Conservation (phyloP, 179 eudicot genomes). For the Amaranthus tricolor region DNA sequence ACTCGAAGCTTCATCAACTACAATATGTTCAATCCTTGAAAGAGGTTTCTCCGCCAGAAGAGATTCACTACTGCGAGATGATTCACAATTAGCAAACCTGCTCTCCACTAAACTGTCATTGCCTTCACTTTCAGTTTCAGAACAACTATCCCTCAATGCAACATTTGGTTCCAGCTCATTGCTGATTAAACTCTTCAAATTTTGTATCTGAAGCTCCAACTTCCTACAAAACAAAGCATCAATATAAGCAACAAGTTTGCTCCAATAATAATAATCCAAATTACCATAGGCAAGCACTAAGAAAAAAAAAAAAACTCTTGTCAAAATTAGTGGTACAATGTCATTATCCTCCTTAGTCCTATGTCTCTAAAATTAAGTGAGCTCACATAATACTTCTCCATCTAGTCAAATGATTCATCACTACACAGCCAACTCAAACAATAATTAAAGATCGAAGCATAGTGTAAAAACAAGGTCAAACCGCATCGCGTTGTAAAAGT, state of each 20-base stretch:
- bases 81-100: conserved; percentile 38
- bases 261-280: neutral
- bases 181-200: conserved; percentile 44
- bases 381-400: conserved; percentile 2
- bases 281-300: neutral
- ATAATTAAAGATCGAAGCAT: neutral
- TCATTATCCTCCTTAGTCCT: neutral
- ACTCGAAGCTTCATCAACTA: conserved; percentile 53
- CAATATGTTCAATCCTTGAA: conserved; percentile 33
- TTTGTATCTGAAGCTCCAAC: conserved; percentile 53
- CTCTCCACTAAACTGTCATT: conserved; percentile 39
- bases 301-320: neutral
- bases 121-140: conserved; percentile 80
- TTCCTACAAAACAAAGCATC: conserved; percentile 42
- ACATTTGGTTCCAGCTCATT: conserved; percentile 30
- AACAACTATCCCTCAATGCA: conserved; percentile 51
- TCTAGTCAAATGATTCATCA: neutral
- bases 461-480: too few relatives aligned
- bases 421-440: neutral
- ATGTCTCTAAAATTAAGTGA: neutral
- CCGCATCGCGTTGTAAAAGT: too few relatives aligned
- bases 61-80: conserved; percentile 33
- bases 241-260: conserved; percentile 9
- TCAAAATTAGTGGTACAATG: neutral
- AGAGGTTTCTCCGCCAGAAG: conserved; percentile 27